Evolutionary conservation across 768 basidiomycete genomes (phyloP).

Genomic region (Termitomyces eurrhizus): DNA sequence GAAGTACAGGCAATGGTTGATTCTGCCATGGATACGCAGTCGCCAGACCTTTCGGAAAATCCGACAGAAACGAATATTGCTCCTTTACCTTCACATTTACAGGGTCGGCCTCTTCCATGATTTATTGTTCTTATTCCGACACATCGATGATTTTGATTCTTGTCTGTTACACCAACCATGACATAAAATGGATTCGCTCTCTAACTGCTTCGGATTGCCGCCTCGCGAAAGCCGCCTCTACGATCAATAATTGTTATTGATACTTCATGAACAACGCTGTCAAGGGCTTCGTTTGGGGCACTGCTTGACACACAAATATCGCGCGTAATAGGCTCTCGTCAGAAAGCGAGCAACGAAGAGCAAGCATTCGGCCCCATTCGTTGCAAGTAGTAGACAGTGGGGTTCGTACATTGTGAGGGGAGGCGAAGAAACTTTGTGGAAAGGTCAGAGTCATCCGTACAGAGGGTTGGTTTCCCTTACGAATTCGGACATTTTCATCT

Average conservation of each 20-base stretch:
- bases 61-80: background rate
- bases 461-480: background rate
- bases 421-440: background rate
- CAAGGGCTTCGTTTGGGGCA: background rate
- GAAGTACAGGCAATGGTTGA: constrained; percentile 30
- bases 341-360: too few relatives aligned
- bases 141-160: background rate
- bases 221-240: too few relatives aligned
- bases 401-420: background rate
- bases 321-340: too few relatives aligned
- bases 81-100: background rate
- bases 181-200: background rate
- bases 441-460: background rate
- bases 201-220: too few relatives aligned
- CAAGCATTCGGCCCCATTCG: background rate
- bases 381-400: background rate
- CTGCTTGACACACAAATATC: background rate
- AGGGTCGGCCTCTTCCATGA: background rate
- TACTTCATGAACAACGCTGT: too few relatives aligned
- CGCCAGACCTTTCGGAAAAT: constrained; percentile 16
- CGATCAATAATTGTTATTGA: too few relatives aligned
- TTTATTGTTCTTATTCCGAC: background rate
- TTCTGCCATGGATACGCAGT: constrained; percentile 19
- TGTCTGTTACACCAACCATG: background rate
- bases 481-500: background rate